Evolutionary conservation across 1,139 yeast genomes (phyloP), one percentile per base, ranked within the genome.

Genomic region (Hanseniaspora uvarum): DNA sequence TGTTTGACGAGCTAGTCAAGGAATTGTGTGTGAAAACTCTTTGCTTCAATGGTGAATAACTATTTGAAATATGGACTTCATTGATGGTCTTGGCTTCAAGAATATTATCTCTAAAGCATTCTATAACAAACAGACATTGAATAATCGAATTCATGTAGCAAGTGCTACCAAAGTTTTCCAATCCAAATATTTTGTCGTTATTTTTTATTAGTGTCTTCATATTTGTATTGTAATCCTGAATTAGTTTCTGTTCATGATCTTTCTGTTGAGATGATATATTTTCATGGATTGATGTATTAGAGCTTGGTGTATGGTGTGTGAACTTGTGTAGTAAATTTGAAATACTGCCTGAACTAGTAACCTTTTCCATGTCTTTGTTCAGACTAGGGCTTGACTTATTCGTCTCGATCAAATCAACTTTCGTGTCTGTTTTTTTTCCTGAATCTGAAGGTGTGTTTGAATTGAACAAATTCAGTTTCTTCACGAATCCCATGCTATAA

Each of bases 91-190:
- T 81, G 58, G 74, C 72, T 30, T 69, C 66, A 46, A 81, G 63
- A 6, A 92, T 70, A 52, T 76, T 75, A 28, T 73, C 70, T 48
- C 97, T 75, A 62, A 92, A 87, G 28, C 74, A 76, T 45, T 78
- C 77, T 1, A 92, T 76, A 66, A 84, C 83, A 70, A 78, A 92
- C 23, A 92, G 75, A 61, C 95, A 87, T 67, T 92, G 98, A 30
- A 92, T 70, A 28, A 92, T 84, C 10, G 96, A 87, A 63, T 92
- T 92, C 68, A 95, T 87, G 68, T 92, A 92, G 69, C 98, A 89
- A 0, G 95, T 89, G 66, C 86, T 83, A 3, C 97, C 96, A 66
- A 88, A 89, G 68, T 92, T 92, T 67, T 92, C 97, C 79, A 89
- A 81, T 5, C 98, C 98, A 68, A 83, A 92, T 40, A 88, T 77